Evolutionary conservation across 2,329 filamentous ascomycete species (phyloP).

Genomic region (Xylariaceae sp.): DNA sequence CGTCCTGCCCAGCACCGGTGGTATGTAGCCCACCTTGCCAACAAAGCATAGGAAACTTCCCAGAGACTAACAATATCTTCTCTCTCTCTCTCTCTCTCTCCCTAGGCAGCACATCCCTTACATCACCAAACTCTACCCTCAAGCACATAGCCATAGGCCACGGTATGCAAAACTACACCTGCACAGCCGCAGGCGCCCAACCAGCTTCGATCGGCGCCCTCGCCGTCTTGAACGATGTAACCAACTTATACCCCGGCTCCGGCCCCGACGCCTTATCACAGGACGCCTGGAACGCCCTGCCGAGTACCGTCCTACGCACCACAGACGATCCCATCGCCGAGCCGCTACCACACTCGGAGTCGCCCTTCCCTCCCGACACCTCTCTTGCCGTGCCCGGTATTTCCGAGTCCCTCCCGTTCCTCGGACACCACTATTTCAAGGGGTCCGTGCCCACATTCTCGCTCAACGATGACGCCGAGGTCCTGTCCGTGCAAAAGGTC

Average conservation of each 20-base stretch:
- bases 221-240: constrained; percentile 55
- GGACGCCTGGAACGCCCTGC: constrained; percentile 37
- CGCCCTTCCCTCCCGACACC: constrained; percentile 36
- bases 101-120: constrained; percentile 40
- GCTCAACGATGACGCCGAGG: constrained; percentile 39
- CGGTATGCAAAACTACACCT: constrained; percentile 66
- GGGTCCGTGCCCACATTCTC: constrained; percentile 52
- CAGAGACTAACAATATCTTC: neutral
- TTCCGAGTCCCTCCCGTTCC: constrained; percentile 34
- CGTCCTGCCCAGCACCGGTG: constrained; percentile 37
- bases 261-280: constrained; percentile 34
- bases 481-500: constrained; percentile 45
- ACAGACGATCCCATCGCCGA: constrained; percentile 44
- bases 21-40: constrained; percentile 14
- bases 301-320: constrained; percentile 37
- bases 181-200: constrained; percentile 33
- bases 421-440: constrained; percentile 66
- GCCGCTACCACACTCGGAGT: constrained; percentile 21
- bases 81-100: constrained; percentile 9
- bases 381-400: constrained; percentile 35
- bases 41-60: neutral
- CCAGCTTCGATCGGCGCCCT: constrained; percentile 46
- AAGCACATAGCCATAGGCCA: constrained; percentile 56
- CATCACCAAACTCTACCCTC: constrained; percentile 38
- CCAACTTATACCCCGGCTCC: constrained; percentile 44